Conservation (phyloP, 257 asterid species). For the Phtheirospermum japonicum region DNA sequence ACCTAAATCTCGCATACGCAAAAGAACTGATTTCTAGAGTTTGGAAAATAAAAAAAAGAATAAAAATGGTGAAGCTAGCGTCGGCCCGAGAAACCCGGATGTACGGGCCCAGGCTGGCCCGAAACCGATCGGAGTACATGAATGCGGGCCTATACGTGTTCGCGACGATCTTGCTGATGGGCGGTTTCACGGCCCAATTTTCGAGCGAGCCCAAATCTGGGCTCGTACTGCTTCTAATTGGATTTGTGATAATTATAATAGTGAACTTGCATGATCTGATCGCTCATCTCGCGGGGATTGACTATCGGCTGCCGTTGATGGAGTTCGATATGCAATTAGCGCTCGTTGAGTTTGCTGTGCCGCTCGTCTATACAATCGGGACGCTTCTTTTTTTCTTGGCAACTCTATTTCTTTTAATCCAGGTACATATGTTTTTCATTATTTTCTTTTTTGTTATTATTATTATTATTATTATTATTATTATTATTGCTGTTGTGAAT, state of each 20-base stretch:
- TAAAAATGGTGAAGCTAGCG: constrained; percentile 80
- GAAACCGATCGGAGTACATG: constrained; percentile 70
- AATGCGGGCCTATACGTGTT: constrained; percentile 83
- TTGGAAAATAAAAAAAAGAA: background rate
- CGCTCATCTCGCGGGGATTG: constrained; percentile 78
- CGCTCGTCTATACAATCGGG: constrained; percentile 50
- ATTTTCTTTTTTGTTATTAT: no score
- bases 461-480: no score
- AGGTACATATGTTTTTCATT: constrained; percentile 37
- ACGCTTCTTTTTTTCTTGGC: constrained; percentile 50
- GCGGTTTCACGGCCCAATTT: constrained; percentile 71
- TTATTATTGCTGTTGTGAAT: no score
- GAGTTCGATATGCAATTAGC: constrained; percentile 61
- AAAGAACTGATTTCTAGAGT: background rate
- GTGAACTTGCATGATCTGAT: constrained; percentile 78
- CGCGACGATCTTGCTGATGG: constrained; percentile 53
- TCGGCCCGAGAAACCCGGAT: constrained; percentile 73
- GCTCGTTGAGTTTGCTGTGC: constrained; percentile 74
- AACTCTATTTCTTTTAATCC: constrained; percentile 63
- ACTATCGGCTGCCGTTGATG: constrained; percentile 53
- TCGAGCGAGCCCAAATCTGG: constrained; percentile 67
- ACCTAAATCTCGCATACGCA: background rate
- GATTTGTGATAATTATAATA: constrained; percentile 31
- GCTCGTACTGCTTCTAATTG: constrained; percentile 57
- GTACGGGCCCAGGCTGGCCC: constrained; percentile 68